A percentile compares a stretch with the other conserved stretches of the same genome.
Conservation (phyloP, 1,284 basidiomycete species). For the Xerocomus minutiporus region DNA sequence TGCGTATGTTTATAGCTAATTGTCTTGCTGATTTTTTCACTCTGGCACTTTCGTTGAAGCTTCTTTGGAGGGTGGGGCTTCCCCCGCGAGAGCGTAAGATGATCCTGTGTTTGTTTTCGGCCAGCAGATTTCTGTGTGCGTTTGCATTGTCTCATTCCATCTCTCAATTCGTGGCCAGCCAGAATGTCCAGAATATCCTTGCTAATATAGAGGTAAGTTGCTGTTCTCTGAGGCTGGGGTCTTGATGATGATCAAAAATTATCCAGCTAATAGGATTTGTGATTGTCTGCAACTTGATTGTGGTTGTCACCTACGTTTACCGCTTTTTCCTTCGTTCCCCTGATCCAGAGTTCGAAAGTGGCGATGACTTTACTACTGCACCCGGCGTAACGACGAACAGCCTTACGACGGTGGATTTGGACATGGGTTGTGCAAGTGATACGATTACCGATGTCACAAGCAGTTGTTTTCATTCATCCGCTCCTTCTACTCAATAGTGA, state of each 20-base stretch:
- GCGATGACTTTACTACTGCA: background rate
- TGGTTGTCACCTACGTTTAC: constrained; percentile 2
- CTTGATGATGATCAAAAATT: background rate
- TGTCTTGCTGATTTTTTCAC: background rate
- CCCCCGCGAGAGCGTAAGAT: constrained; percentile 3
- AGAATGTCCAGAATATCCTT: background rate
- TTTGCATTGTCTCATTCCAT: constrained; percentile 1
- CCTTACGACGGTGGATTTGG: constrained; percentile 3
- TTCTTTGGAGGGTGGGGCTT: constrained; percentile 5
- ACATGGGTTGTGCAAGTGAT: background rate
- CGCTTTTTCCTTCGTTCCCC: background rate
- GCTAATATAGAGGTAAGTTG: constrained; percentile 1
- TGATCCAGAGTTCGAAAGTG: background rate
- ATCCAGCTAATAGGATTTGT: background rate
- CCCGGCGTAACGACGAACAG: background rate
- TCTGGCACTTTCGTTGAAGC: background rate
- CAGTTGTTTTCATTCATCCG: background rate
- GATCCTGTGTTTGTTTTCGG: constrained; percentile 2
- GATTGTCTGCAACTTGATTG: constrained; percentile 4
- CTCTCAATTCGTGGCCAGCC: background rate
- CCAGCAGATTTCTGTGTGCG: background rate
- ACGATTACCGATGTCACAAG: background rate
- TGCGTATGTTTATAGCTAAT: background rate
- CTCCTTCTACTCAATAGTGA: background rate
- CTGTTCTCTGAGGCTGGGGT: too few relatives aligned